Percentiles rank a stretch among this genome's conserved stretches.
Conservation (phyloP, 176 grass and related monocot species). For the Rhynchospora breviuscula region DNA sequence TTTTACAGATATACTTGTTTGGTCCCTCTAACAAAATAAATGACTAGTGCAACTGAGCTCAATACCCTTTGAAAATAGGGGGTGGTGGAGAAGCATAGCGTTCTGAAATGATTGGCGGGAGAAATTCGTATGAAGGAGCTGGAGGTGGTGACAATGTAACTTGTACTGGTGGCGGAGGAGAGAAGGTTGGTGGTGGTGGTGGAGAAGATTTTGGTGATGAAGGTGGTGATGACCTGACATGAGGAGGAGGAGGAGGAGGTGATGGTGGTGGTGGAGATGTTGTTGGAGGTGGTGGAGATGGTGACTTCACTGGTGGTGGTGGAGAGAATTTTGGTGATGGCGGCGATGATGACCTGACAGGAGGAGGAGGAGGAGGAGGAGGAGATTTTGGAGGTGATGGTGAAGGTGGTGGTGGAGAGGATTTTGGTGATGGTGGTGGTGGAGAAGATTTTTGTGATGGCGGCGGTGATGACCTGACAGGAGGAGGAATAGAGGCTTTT, state of each 20-base stretch:
- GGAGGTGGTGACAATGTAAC: background rate
- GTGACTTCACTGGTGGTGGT: background rate
- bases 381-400: background rate
- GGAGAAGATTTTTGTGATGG: too few species aligned
- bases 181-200: slow-evolving; percentile 11
- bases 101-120: slow-evolving; percentile 9
- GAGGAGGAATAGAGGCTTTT: background rate
- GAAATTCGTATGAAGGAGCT: slow-evolving; percentile 1
- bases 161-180: background rate
- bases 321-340: background rate
- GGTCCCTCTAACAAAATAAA: slow-evolving; percentile 26
- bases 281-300: slow-evolving; percentile 14
- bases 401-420: background rate
- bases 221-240: background rate
- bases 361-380: background rate
- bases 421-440: background rate
- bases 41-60: slow-evolving; percentile 6
- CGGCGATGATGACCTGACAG: background rate
- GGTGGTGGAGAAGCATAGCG: slow-evolving; percentile 26
- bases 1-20: slow-evolving; percentile 7
- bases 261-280: background rate
- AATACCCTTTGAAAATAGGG: slow-evolving; percentile 26
- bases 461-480: background rate
- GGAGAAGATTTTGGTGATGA: background rate
- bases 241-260: slow-evolving; percentile 1